Evolutionary conservation across 2,329 filamentous ascomycete genomes (phyloP).

Genomic region (Colletotrichum tropicicola): DNA sequence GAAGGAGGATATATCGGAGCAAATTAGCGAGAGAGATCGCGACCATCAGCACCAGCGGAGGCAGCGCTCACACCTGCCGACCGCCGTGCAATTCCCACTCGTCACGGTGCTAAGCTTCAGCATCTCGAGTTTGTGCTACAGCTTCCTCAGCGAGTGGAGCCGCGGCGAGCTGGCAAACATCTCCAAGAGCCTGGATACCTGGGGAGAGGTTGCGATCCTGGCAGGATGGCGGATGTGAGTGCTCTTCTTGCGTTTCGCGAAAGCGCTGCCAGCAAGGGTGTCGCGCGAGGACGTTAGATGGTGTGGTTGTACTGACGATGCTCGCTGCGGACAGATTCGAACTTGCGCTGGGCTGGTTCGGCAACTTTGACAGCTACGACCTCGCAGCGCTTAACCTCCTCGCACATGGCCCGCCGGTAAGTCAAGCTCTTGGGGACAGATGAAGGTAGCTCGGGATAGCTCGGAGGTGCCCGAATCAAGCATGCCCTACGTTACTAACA

Average conservation of each 20-base stretch:
- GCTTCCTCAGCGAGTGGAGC: constrained; percentile 66
- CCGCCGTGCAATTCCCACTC: constrained; percentile 59
- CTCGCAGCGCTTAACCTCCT: constrained; percentile 73
- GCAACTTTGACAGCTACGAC: constrained; percentile 78
- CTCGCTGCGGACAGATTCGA: constrained; percentile 75
- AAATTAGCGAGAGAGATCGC: constrained; percentile 20
- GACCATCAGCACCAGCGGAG: constrained; percentile 18
- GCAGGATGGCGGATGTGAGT: constrained; percentile 65
- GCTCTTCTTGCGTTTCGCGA: not conserved
- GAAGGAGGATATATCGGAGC: constrained; percentile 6
- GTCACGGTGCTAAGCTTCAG: constrained; percentile 64
- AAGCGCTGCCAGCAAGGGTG: not conserved
- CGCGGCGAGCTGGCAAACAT: constrained; percentile 73
- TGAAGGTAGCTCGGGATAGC: not conserved
- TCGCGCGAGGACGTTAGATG: not conserved
- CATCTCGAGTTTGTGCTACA: constrained; percentile 72
- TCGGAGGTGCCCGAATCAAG: not conserved
- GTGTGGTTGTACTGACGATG: constrained; percentile 8
- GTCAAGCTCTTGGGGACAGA: constrained; percentile 35
- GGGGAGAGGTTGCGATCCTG: constrained; percentile 66
- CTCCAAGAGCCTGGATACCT: constrained; percentile 69
- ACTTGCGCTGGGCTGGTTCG: constrained; percentile 77
- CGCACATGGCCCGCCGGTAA: constrained; percentile 76
- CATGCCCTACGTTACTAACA: not conserved
- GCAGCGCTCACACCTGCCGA: constrained; percentile 49